These are phyloP conservation scores for Podospora comata DNA, from an alignment of 495 filamentous ascomycete genomes.

Conservation along the genomic window DNA sequence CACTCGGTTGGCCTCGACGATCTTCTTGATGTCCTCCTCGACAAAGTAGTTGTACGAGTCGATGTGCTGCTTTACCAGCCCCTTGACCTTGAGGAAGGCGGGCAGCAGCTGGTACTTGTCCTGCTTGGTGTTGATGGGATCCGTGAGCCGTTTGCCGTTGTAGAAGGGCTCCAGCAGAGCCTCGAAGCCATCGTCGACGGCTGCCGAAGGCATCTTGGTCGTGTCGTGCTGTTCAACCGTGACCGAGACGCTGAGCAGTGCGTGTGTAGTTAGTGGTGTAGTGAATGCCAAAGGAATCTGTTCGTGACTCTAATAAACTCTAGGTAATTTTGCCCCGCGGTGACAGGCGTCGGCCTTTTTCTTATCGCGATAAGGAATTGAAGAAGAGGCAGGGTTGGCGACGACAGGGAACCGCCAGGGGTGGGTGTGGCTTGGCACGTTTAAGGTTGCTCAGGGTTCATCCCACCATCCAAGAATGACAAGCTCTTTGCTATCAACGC, in stretches of 20 bases:
- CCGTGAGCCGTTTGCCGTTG: conserved; percentile 86
- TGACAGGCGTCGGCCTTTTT: not conserved
- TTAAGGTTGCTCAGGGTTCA: not conserved
- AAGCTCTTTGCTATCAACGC: not conserved
- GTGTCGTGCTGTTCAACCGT: conserved; percentile 18
- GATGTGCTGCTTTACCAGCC: conserved; percentile 62
- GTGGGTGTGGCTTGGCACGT: not conserved
- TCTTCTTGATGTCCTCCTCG: conserved; percentile 91
- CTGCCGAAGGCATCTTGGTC: conserved; percentile 37
- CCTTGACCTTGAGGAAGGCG: conserved; percentile 96
- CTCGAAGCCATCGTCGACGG: conserved; percentile 64
- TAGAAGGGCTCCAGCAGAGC: conserved; percentile 93
- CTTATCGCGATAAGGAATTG: conserved; percentile 22
- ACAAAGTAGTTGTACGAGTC: conserved; percentile 98
- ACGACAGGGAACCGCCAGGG: conserved; percentile 15
- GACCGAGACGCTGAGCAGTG: conserved; percentile 6
- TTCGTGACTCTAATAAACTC: not conserved
- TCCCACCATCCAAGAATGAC: not conserved
- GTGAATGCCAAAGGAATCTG: too few species aligned
- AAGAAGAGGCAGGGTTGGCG: conserved; percentile 20
- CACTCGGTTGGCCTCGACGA: conserved; percentile 79
- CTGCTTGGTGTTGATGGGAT: conserved; percentile 83
- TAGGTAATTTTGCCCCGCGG: conserved; percentile 30
- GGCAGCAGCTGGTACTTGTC: conserved; percentile 97
- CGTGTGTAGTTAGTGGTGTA: not conserved